A percentile compares a stretch with the other conserved stretches of the same genome.
Conservation (phyloP, 1,284 basidiomycete species). For the Microbotryum scabiosae region DNA sequence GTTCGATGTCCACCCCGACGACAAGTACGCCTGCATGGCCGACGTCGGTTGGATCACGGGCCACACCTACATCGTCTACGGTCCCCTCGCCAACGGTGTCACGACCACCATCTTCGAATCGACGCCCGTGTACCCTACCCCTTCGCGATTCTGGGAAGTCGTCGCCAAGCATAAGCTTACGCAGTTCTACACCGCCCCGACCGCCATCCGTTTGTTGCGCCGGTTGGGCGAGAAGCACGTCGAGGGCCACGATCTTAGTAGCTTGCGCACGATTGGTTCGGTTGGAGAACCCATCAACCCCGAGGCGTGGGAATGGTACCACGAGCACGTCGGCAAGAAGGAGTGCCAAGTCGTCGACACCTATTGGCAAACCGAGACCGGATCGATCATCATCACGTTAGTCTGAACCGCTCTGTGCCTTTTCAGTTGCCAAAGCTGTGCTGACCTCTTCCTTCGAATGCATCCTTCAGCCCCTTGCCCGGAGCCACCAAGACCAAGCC, state of each 20-base stretch:
- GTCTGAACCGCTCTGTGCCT: background rate
- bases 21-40: slow-evolving; percentile 89
- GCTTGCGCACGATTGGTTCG: slow-evolving; percentile 76
- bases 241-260: slow-evolving; percentile 70
- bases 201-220: slow-evolving; percentile 81
- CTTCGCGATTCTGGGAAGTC: slow-evolving; percentile 92
- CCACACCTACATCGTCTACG: slow-evolving; percentile 96
- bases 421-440: background rate
- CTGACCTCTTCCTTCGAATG: background rate
- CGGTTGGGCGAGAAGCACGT: slow-evolving; percentile 82
- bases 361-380: slow-evolving; percentile 87
- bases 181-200: slow-evolving; percentile 57
- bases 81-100: slow-evolving; percentile 83
- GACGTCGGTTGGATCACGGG: slow-evolving; percentile 99
- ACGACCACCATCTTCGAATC: slow-evolving; percentile 93
- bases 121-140: slow-evolving; percentile 92
- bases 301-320: slow-evolving; percentile 99
- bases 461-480: slow-evolving; percentile 58
- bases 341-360: slow-evolving; percentile 88
- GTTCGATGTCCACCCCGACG: slow-evolving; percentile 79
- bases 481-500: slow-evolving; percentile 94
- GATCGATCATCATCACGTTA: slow-evolving; percentile 84
- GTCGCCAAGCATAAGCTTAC: slow-evolving; percentile 90
- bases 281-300: slow-evolving; percentile 99
- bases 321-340: slow-evolving; percentile 79